Base-by-base conservation (phyloP, 2,329 filamentous ascomycete species). In the Diaporthe vexans region DNA sequence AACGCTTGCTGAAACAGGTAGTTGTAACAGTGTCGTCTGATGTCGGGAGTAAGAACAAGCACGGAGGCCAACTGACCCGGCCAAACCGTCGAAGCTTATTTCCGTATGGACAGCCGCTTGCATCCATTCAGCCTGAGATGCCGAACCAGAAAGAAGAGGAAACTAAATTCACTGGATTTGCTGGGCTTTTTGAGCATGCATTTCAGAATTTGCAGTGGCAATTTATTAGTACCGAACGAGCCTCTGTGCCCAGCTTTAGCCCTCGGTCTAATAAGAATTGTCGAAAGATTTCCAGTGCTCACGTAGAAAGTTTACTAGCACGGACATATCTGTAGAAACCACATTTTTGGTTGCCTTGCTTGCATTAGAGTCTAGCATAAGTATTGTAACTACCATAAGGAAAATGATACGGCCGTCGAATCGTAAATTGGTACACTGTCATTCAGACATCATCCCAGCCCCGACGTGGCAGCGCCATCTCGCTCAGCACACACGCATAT, bases 1-100 rank as follows among this genome's bases (percentile, higher is more conserved):
- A 40, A 52, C 63, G 51, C 63, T 37, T 52, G 63, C 63, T 67
- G 63, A 67, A 52, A 67, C 63, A 37, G 63, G 63, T 37, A 40
- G 46, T 15, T 52, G 63, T 67, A 37, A 67, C 63, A 67, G 29
- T 19, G 43, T 26, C 63, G 46, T 67, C 63, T 67, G 29, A 52
- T 67, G 63, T 67, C 63, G 33, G 26, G 61, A 52, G 63, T 52
- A 29, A 67, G 46, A 17, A 67, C 37, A 67, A n/a, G 61, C 43
- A 51, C 43, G 61, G 63, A 52, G 61, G 10, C 43, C 61, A 15
- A 46, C 46, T 26, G 5, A 29, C 46, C 63, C 46, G 46, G 37
- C 33, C 63, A 29, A 67, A 21, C 63, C 15, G 29, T 35, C n/a
- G 29, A 40, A 67, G 29, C 33, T 52, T 52, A 13, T 40, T 26